phyloP scores from a whole-genome alignment of 2,329 filamentous ascomycete species.

The Chaetomium globosum region DNA sequence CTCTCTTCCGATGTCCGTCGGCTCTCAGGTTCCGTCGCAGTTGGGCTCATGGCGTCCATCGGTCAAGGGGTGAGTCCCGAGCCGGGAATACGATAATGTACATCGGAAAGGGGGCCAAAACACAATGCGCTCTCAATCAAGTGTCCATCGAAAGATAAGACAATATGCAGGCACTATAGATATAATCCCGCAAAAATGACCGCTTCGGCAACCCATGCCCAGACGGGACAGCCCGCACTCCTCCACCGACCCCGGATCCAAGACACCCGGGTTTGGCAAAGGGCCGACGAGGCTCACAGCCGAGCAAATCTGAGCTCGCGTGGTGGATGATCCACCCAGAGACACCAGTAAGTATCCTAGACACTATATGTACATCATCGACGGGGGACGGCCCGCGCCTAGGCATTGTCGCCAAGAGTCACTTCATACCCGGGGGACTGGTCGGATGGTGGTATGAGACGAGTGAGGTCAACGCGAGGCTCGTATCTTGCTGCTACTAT shows the following conservation, averaged over 20 bases:
- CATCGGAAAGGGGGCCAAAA: neutral
- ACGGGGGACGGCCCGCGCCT: neutral
- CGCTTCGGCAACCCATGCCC: constrained; percentile 14
- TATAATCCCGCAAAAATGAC: neutral
- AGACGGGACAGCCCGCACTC: constrained; percentile 29
- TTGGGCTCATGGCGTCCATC: neutral
- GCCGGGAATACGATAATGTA: neutral
- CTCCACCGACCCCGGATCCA: constrained; percentile 8
- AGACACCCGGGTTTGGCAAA: neutral
- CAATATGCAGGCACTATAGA: constrained; percentile 3
- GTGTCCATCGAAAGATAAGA: neutral
- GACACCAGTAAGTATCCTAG: constrained; percentile 12
- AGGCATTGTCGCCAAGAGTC: constrained; percentile 12
- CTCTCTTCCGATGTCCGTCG: neutral
- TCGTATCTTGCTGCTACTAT: neutral
- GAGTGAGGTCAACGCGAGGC: neutral
- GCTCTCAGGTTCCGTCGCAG: neutral
- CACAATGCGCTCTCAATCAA: neutral
- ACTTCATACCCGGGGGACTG: neutral
- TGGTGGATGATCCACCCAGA: constrained; percentile 7
- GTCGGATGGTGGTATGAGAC: neutral
- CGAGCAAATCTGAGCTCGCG: neutral
- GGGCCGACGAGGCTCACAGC: neutral
- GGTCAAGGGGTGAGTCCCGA: neutral
- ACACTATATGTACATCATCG: constrained; percentile 13